These are phyloP conservation scores for Fusarium sp. DNA, from an alignment of 2,329 filamentous ascomycete genomes.

Conservation along the genomic window DNA sequence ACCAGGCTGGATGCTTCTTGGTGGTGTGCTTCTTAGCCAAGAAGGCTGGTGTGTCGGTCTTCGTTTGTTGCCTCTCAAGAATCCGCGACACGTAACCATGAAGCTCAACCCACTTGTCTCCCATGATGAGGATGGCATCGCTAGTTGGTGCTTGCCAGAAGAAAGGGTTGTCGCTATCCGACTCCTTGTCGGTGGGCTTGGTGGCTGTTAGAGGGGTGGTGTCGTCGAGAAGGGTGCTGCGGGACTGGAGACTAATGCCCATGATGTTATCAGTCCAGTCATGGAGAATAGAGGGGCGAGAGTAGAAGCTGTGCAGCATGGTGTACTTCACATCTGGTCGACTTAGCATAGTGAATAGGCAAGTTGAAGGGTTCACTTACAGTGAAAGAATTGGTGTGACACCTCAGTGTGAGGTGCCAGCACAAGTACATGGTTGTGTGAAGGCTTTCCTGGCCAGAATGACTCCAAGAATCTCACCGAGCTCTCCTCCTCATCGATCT, in stretches of 20 bases:
- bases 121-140: conserved; percentile 84
- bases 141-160: conserved; percentile 88
- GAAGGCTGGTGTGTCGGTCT: conserved; percentile 51
- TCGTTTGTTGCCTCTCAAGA: conserved; percentile 57
- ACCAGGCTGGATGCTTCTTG: conserved; percentile 77
- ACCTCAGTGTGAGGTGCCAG: conserved; percentile 85
- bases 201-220: conserved; percentile 64
- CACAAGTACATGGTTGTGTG: conserved; percentile 80
- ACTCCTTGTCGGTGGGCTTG: conserved; percentile 21
- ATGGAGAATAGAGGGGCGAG: conserved; percentile 56
- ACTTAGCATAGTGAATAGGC: conserved; percentile 22
- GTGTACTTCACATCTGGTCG: conserved; percentile 76
- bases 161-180: conserved; percentile 65
- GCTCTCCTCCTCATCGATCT: conserved; percentile 74
- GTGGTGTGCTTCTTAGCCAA: conserved; percentile 69
- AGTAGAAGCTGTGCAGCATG: conserved; percentile 82
- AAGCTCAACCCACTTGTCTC: conserved; percentile 87
- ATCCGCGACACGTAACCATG: conserved; percentile 80
- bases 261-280: conserved; percentile 68
- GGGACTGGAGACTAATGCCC: conserved; percentile 83
- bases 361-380: conserved; percentile 49
- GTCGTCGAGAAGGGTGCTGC: conserved; percentile 71
- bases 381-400: conserved; percentile 85
- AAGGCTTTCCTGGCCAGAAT: conserved; percentile 79
- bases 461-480: conserved; percentile 83